Evolutionary conservation across 2,329 filamentous ascomycete species (phyloP), one percentile per base, ranked within the genome.

Genomic region (Grosmannia clavigera): DNA sequence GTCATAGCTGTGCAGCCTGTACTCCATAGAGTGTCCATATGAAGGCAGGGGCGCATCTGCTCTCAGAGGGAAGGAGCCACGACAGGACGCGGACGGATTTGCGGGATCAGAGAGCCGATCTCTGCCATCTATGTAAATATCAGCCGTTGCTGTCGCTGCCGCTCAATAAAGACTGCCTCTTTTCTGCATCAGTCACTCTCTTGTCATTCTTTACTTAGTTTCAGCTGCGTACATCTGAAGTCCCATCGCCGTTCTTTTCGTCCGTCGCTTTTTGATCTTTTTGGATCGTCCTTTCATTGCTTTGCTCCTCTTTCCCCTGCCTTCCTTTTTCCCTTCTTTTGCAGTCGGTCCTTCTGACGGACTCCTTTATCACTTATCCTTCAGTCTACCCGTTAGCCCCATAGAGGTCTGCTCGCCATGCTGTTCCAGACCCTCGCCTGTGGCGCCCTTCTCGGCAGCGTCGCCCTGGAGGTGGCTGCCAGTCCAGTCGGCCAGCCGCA

Each of bases 391-490:
- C 35, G 35, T 52, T 16, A 10, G 14, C 46, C 6, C 16, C 27
- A 29, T 52, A 19, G 46, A 14, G 22, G 19, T 22, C 31, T 52
- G 14, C 16, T 50, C 16, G 25, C 25, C 35, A 60, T 60, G 55
- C 46, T 55, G 14, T 59, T 55, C 33, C 40, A 48, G 19, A 52
- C 51, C 50, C 60, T 61, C 19, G 60, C 52, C 38, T 56, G 56
- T 51, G 50, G 40, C 22, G 59, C 35, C 52, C 31, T 58, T 6
- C n/a, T 58, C 6, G 52, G 60, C 56, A 52, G 56, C 50, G 14
- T 58, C 6, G 60, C 57, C 33, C 53, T 61, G 4, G 56, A 56
- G 52, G 60, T 55, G 22, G 60, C 56, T 19, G 60, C 60, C 57
- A 58, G 11, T 7, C 60, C 60, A 6, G 9, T 52, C 12, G 16